Conservation (phyloP, 768 basidiomycete genomes). For the Tulasnella sp. region DNA sequence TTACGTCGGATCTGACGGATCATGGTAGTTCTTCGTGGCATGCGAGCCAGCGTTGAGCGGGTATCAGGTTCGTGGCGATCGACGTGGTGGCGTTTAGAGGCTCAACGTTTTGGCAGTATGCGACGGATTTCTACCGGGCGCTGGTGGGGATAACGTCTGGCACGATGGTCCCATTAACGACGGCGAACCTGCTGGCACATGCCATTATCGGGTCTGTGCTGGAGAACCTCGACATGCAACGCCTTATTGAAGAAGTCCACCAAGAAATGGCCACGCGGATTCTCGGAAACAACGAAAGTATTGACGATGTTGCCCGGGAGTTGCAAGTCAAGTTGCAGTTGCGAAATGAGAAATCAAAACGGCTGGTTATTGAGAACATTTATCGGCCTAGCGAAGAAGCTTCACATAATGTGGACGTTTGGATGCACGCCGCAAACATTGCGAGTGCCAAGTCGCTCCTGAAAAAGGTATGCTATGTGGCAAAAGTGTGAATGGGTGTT, state of each 20-base stretch:
- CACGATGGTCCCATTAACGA: slow-evolving; percentile 90
- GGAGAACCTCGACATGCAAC: slow-evolving; percentile 97
- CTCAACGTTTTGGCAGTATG: slow-evolving; percentile 43
- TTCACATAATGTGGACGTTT: slow-evolving; percentile 78
- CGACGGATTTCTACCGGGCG: slow-evolving; percentile 90
- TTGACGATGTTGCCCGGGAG: slow-evolving; percentile 92
- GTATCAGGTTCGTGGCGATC: slow-evolving; percentile 50
- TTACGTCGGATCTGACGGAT: slow-evolving; percentile 8
- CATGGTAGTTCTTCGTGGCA: slow-evolving; percentile 84
- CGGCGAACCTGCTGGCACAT: slow-evolving; percentile 85
- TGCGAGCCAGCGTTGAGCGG: slow-evolving; percentile 94
- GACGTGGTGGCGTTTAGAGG: too few species aligned
- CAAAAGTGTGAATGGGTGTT: neutral
- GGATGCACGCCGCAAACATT: slow-evolving; percentile 58
- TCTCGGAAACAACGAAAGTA: slow-evolving; percentile 66
- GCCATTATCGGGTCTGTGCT: slow-evolving; percentile 95
- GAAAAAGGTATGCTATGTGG: slow-evolving; percentile 46
- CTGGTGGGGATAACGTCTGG: slow-evolving; percentile 88
- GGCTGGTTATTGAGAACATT: slow-evolving; percentile 91
- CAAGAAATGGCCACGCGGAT: slow-evolving; percentile 86
- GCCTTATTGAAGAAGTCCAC: slow-evolving; percentile 88
- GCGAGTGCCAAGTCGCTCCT: slow-evolving; percentile 62
- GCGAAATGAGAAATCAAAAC: slow-evolving; percentile 93
- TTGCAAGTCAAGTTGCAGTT: slow-evolving; percentile 82
- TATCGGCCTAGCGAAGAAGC: slow-evolving; percentile 86